These are phyloP conservation scores for Penicillium desertorum DNA, from an alignment of 495 filamentous ascomycete genomes.

Conservation along the genomic window DNA sequence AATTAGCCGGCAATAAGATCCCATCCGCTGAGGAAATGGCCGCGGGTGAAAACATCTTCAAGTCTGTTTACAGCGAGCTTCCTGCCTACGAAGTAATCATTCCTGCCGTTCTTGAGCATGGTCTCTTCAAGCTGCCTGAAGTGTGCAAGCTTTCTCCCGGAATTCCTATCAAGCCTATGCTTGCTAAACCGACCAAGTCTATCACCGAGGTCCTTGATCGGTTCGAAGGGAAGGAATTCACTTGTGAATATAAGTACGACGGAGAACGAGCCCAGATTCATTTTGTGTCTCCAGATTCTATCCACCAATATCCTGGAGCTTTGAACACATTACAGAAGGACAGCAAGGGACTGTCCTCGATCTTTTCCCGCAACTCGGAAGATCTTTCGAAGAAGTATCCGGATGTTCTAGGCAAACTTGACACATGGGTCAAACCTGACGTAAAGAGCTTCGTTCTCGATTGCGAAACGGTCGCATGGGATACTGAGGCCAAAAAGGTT, in stretches of 20 bases:
- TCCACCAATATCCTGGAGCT: slow-evolving; percentile 59
- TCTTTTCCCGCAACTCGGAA: slow-evolving; percentile 96
- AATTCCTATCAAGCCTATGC: slow-evolving; percentile 95
- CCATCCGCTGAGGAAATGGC: slow-evolving; percentile 72
- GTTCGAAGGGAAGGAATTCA: slow-evolving; percentile 93
- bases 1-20: slow-evolving; percentile 61
- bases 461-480: slow-evolving; percentile 99
- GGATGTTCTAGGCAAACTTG: slow-evolving; percentile 83
- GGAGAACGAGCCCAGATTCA: slow-evolving; percentile 97
- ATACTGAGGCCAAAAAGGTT: slow-evolving; percentile 86
- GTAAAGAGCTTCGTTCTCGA: slow-evolving; percentile 95
- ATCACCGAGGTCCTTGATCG: slow-evolving; percentile 97
- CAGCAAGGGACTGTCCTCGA: slow-evolving; percentile 68
- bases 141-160: slow-evolving; percentile 92
- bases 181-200: slow-evolving; percentile 98
- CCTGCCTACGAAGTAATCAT: slow-evolving; percentile 96
- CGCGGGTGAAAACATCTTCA: slow-evolving; percentile 80
- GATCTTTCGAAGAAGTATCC: slow-evolving; percentile 97
- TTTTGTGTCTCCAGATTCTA: slow-evolving; percentile 82
- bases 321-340: slow-evolving; percentile 49
- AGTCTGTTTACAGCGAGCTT: slow-evolving; percentile 89
- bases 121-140: slow-evolving; percentile 75
- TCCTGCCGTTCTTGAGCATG: slow-evolving; percentile 80
- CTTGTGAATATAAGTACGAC: slow-evolving; percentile 99
- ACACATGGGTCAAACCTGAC: slow-evolving; percentile 82